A percentile compares a stretch with the other conserved stretches of the same genome.
Conservation (phyloP, 73 alveolate genomes). For the Symbiodinium pilosum region DNA sequence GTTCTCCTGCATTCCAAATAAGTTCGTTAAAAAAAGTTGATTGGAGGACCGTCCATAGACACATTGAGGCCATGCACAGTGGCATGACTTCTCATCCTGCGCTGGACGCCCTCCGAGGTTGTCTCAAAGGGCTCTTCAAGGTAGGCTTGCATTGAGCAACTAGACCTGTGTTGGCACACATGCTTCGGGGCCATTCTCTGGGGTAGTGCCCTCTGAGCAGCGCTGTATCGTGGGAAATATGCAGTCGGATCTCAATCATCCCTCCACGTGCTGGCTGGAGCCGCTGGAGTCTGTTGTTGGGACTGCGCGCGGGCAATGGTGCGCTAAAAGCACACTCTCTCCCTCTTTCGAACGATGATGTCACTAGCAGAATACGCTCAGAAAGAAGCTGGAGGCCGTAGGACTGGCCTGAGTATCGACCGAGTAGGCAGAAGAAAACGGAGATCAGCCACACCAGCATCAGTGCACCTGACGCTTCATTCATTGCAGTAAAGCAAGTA, state of each 20-base stretch:
- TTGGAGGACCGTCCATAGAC: not conserved
- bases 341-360: too few species aligned
- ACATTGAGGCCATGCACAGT: not conserved
- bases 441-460: constrained; percentile 58
- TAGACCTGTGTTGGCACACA: not conserved
- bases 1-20: constrained; percentile 1
- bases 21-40: not conserved
- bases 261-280: constrained; percentile 19
- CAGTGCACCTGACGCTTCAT: constrained; percentile 11
- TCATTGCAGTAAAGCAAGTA: not conserved
- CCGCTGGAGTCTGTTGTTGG: constrained; percentile 29
- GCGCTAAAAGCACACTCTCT: too few species aligned
- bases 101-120: not conserved
- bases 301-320: not conserved
- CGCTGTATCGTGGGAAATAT: not conserved
- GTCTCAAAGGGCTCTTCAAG: not conserved
- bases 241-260: not conserved
- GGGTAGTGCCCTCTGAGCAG: not conserved
- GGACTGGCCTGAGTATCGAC: constrained; percentile 63
- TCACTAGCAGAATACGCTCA: too few species aligned
- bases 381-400: too few species aligned
- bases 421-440: constrained; percentile 61
- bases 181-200: not conserved
- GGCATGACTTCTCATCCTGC: not conserved
- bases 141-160: not conserved